Percentiles rank a stretch among this genome's conserved stretches.
These are phyloP conservation scores for Emericellopsis terricola DNA, from an alignment of 495 filamentous ascomycete species.

Conservation along the genomic window DNA sequence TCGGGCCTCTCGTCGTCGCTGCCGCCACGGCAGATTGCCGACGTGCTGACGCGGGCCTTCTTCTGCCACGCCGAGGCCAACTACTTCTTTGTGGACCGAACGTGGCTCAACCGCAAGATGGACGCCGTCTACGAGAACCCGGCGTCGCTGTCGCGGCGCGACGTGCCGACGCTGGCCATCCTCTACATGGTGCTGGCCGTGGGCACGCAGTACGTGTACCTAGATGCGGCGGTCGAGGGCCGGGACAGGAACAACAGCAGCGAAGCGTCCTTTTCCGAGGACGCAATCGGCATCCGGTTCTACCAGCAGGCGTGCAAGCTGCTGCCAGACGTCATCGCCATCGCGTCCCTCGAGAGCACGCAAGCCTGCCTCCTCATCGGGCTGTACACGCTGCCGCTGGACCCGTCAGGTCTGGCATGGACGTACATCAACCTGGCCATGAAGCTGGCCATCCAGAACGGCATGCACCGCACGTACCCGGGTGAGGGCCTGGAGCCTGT, in stretches of 20 bases:
- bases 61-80: slow-evolving; percentile 36
- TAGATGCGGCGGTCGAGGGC: slow-evolving; percentile 14
- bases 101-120: slow-evolving; percentile 28
- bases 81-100: slow-evolving; percentile 31
- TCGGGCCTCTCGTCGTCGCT: slow-evolving; percentile 25
- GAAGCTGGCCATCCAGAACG: slow-evolving; percentile 34
- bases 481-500: slow-evolving; percentile 23
- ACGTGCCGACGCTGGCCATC: slow-evolving; percentile 26
- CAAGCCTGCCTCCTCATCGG: slow-evolving; percentile 33
- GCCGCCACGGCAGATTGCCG: slow-evolving; percentile 30
- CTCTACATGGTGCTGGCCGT: slow-evolving; percentile 33
- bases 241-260: not conserved
- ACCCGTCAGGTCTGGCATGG: slow-evolving; percentile 31
- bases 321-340: slow-evolving; percentile 35
- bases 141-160: slow-evolving; percentile 22
- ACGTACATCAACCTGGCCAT: slow-evolving; percentile 32
- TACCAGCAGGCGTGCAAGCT: slow-evolving; percentile 32
- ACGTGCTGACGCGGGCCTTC: slow-evolving; percentile 31
- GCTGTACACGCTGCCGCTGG: slow-evolving; percentile 28
- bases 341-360: slow-evolving; percentile 30
- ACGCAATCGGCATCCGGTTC: slow-evolving; percentile 33
- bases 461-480: slow-evolving; percentile 33
- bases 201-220: slow-evolving; percentile 36
- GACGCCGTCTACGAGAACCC: slow-evolving; percentile 26
- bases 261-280: slow-evolving; percentile 23